Conservation (phyloP, 73 alveolate genomes). For the Halteria grandinella region DNA sequence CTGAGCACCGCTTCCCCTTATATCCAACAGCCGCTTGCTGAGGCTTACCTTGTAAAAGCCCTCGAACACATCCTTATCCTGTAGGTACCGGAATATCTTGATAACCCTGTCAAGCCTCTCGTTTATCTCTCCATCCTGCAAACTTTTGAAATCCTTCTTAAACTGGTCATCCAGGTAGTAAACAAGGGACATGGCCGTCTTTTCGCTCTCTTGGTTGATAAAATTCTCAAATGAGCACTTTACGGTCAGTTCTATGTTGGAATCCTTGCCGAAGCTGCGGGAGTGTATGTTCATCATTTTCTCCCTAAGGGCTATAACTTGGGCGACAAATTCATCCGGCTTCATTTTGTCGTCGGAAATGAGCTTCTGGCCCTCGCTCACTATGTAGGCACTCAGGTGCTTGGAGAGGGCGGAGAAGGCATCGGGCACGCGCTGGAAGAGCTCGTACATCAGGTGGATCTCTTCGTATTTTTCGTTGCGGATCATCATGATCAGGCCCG, state of each 20-base stretch:
- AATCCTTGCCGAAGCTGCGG: constrained; percentile 60
- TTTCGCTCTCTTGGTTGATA: constrained; percentile 59
- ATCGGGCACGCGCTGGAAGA: constrained; percentile 50
- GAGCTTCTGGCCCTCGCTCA: constrained; percentile 48
- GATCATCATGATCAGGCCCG: constrained; percentile 58
- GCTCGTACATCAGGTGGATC: constrained; percentile 57
- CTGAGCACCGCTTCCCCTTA: constrained; percentile 24
- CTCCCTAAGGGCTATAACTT: constrained; percentile 58
- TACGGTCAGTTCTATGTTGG: constrained; percentile 45
- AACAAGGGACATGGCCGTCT: constrained; percentile 73
- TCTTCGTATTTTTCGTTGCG: constrained; percentile 40
- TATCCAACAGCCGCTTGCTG: constrained; percentile 61
- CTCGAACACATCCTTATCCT: constrained; percentile 77
- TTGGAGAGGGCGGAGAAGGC: constrained; percentile 14
- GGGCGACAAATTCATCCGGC: constrained; percentile 43
- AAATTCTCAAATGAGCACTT: constrained; percentile 77
- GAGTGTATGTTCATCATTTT: constrained; percentile 47
- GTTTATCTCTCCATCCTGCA: constrained; percentile 65
- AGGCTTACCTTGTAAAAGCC: constrained; percentile 66
- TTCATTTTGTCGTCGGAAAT: constrained; percentile 22
- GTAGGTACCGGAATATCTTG: constrained; percentile 62
- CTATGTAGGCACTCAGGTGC: constrained; percentile 31
- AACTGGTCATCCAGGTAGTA: constrained; percentile 72
- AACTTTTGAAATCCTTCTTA: constrained; percentile 63
- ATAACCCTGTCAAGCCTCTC: constrained; percentile 51